Evolutionary conservation across 169 alveolate species (phyloP), one percentile per base, ranked within the genome.

Genomic region (Eimeria falciformis): DNA sequence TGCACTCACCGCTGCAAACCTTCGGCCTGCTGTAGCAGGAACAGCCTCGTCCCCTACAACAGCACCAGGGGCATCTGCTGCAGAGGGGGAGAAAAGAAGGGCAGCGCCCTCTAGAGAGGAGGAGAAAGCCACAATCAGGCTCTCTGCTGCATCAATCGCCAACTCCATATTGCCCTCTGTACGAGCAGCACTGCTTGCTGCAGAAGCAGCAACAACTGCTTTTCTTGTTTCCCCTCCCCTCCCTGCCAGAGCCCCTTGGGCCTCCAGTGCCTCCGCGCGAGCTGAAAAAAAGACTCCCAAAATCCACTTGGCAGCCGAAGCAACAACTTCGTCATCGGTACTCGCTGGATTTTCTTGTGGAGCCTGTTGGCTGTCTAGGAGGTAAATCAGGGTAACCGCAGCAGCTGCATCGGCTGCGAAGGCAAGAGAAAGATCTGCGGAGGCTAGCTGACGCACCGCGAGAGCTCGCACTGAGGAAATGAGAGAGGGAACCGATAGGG

Each of bases 81-180:
- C n/a, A 27, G 2, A 11, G 73, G 88, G 88, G 7, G 73, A 46
- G 50, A 79, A 79, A 12, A 79, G 50, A 40, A 79, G 25, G 27
- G 4, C 47, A 3, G 88, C 88, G 3, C 73, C 68, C 88, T 79
- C 75, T 79, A 79, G 27, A 47, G 88, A 79, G 45, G 88, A 50
- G 3, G 88, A 50, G 53, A 79, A 79, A 25, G 88, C 73, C 71
- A 79, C 69, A 37, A 79, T 3, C 56, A 47, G 40, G 12, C 66
- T 50, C 33, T 79, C 88, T 25, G 88, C 88, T 29, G 88, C 88
- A 29, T 79, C 73, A 27, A 79, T 71, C 21, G 88, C 88, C 40
- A 33, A 55, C 71, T 17, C 56, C 25, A 79, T 4, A 18, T 68
- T 53, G 47, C 46, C 40, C 17, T 50, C 17, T 6, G 21, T 4